These are phyloP conservation scores for Rhamnella rubrinervis DNA, from an alignment of 331 rosid genomes.

Conservation along the genomic window DNA sequence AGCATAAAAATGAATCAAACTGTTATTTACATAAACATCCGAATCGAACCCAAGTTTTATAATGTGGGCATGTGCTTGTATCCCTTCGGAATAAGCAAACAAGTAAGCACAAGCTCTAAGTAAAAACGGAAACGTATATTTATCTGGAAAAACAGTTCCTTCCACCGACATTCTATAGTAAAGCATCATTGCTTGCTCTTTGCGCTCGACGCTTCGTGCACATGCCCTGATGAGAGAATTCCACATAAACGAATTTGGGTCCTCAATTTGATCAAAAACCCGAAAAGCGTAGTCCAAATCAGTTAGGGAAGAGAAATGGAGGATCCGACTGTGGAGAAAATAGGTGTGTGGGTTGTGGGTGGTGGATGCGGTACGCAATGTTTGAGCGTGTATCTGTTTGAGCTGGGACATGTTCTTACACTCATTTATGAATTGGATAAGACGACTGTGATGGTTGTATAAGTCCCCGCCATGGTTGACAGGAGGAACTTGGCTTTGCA, in stretches of 20 bases:
- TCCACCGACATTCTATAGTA: constrained; percentile 49
- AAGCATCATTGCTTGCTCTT: constrained; percentile 40
- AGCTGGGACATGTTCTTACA: constrained; percentile 40
- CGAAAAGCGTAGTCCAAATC: constrained; percentile 54
- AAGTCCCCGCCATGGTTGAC: constrained; percentile 9
- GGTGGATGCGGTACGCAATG: constrained; percentile 51
- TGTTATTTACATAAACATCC: constrained; percentile 57
- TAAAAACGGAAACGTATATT: constrained; percentile 72
- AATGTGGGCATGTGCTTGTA: constrained; percentile 62
- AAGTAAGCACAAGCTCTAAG: constrained; percentile 68
- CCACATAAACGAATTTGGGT: constrained; percentile 81
- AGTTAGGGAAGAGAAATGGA: constrained; percentile 39
- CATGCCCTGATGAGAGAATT: constrained; percentile 70
- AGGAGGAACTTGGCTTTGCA: constrained; percentile 21
- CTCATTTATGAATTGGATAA: constrained; percentile 47
- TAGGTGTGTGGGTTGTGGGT: constrained; percentile 36
- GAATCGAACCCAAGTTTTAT: constrained; percentile 62
- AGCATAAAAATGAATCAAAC: constrained; percentile 75
- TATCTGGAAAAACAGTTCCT: constrained; percentile 45
- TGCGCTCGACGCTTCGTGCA: constrained; percentile 45
- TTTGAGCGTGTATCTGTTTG: constrained; percentile 73
- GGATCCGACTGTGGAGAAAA: constrained; percentile 53
- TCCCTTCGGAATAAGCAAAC: constrained; percentile 62
- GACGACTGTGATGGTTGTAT: constrained; percentile 27
- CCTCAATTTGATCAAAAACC: constrained; percentile 41